Base-by-base conservation (phyloP, 2,329 filamentous ascomycete species). In the Pseudogymnoascus sp. region DNA sequence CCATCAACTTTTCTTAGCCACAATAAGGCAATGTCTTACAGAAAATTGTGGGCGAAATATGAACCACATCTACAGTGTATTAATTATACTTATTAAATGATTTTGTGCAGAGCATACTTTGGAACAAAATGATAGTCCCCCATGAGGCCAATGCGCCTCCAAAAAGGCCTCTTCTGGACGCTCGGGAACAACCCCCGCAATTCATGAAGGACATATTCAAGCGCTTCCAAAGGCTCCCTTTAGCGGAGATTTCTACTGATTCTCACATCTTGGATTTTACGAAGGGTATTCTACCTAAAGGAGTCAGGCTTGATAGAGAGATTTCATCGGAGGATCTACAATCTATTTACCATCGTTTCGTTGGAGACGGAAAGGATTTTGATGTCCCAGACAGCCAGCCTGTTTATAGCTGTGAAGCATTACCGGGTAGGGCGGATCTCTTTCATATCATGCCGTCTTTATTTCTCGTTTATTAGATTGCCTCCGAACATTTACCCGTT, bases 131-230 rank as follows among this genome's bases (percentile, higher is more conserved):
- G 53, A 59, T 59, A 21, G 53, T 10, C 21, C 29, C 21, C 8
- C 14, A 59, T n/a, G 53, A 19, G 29, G 29, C 53, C 35, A 29
- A 7, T 35, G n/a, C 11, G 35, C 53, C 5, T 8, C 35, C 16
- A 21, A 33, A 37, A 35, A 59, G 60, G 26, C 53, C 29, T 21
- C n/a, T 2, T 14, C 78, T 93, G 2, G 89, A 96, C 75, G 87
- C 92, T 29, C 85, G 93, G 73, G 86, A 91, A 74, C 86, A 87
- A 69, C 90, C 92, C 1, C 90, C 92, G 2, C 84, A 86, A 11
- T 75, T 79, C 60, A 79, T 97, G 68, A 86, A 87, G 65, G 77
- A 82, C 53, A 77, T 86, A 62, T 97, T 91, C 83, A 96, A 96
- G 74, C 77, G 77, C 44, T 91, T 88, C 69, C 85, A 88, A 24